These are phyloP conservation scores for Sphagnum tenellum DNA, from an alignment of 225 moss, liverwort and hornwort genomes.

Conservation along the genomic window DNA sequence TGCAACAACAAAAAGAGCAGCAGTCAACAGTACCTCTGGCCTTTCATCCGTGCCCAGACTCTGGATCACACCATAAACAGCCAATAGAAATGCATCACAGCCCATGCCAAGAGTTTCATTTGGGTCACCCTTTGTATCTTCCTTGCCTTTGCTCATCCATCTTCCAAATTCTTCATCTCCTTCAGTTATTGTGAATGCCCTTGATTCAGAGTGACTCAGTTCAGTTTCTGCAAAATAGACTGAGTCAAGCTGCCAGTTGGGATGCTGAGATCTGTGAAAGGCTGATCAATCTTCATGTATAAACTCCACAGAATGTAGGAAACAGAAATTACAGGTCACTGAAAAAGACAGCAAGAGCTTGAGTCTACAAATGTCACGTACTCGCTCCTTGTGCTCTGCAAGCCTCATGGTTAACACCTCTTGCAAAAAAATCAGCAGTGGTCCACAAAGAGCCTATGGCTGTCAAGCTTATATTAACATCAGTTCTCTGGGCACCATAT, in stretches of 20 bases:
- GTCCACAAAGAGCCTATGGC: slow-evolving; percentile 90
- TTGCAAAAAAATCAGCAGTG: slow-evolving; percentile 87
- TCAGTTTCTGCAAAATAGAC: neutral
- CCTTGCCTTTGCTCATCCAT: slow-evolving; percentile 30
- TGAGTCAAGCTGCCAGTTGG: no score
- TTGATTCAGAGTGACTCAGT: no score
- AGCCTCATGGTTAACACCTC: slow-evolving; percentile 78
- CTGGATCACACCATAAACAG: slow-evolving; percentile 93
- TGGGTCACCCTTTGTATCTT: slow-evolving; percentile 21
- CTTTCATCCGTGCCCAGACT: slow-evolving; percentile 91
- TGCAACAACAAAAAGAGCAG: no score
- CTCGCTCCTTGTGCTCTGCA: slow-evolving; percentile 42
- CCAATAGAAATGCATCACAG: slow-evolving; percentile 81
- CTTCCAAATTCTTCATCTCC: slow-evolving; percentile 7
- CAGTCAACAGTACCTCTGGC: slow-evolving; percentile 53
- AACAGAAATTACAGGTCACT: no score
- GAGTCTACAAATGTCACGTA: slow-evolving; percentile 12
- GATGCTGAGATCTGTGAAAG: no score
- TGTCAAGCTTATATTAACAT: slow-evolving; percentile 96
- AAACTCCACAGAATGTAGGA: no score
- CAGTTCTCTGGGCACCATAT: slow-evolving; percentile 85
- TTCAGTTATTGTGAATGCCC: no score
- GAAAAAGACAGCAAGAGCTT: no score
- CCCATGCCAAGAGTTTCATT: slow-evolving; percentile 69
- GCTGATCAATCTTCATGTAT: no score